These are phyloP conservation scores for Hymenoscyphus repandus DNA, from an alignment of 2,329 filamentous ascomycete species.

Conservation along the genomic window DNA sequence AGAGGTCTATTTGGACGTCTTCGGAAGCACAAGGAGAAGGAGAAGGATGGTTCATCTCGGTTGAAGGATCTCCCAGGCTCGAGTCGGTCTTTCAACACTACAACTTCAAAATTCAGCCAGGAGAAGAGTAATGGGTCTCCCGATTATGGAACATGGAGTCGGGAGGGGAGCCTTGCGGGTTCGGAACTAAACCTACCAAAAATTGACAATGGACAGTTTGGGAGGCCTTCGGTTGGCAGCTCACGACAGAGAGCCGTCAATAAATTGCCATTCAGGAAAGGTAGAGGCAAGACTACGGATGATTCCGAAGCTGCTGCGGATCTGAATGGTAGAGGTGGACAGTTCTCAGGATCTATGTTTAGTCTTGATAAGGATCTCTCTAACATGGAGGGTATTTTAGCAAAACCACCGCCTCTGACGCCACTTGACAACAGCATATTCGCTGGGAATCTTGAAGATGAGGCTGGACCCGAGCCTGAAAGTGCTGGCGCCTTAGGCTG, in stretches of 20 bases:
- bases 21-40: conserved; percentile 42
- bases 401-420: conserved; percentile 63
- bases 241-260: conserved; percentile 32
- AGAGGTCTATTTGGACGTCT: conserved; percentile 28
- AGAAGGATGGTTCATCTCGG: conserved; percentile 47
- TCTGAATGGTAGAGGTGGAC: conserved; percentile 15
- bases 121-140: conserved; percentile 22
- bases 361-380: conserved; percentile 81
- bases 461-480: conserved; percentile 31
- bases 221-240: conserved; percentile 5
- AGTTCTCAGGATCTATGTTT: conserved; percentile 51
- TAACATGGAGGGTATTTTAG: conserved; percentile 88
- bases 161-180: conserved; percentile 26
- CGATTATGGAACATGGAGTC: conserved; percentile 26
- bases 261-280: conserved; percentile 59
- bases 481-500: conserved; percentile 52
- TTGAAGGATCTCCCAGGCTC: conserved; percentile 47
- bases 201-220: conserved; percentile 18
- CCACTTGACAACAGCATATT: conserved; percentile 58
- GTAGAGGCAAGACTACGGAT: conserved; percentile 44
- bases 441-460: conserved; percentile 38
- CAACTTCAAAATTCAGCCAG: conserved; percentile 13
- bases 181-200: conserved; percentile 25
- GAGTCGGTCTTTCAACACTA: conserved; percentile 45
- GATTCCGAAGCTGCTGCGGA: conserved; percentile 48